A percentile compares a stretch with the other conserved stretches of the same genome.
Conservation (phyloP, 306 rosid genomes). For the Quercus rubra region DNA sequence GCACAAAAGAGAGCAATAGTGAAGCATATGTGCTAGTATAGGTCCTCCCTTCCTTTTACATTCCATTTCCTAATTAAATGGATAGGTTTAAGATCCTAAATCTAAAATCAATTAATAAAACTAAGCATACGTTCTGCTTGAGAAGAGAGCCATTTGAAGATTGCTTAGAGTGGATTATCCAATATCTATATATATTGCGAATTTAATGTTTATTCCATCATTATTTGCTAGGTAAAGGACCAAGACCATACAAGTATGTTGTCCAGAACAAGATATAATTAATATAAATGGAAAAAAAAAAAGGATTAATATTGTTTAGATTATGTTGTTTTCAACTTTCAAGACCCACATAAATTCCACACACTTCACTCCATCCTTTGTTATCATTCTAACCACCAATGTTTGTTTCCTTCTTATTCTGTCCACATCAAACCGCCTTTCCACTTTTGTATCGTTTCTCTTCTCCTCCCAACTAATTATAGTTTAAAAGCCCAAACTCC, state of each 20-base stretch:
- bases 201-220: background rate
- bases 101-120: slow-evolving; percentile 19
- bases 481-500: slow-evolving; percentile 27
- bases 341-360: slow-evolving; percentile 22
- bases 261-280: no score
- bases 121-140: background rate
- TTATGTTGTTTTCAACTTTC: background rate
- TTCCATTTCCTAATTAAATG: slow-evolving; percentile 1
- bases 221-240: no score
- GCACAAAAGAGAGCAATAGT: background rate
- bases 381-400: slow-evolving; percentile 21
- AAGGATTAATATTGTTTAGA: background rate
- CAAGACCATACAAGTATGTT: background rate
- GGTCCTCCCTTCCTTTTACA: slow-evolving; percentile 21
- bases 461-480: background rate
- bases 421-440: slow-evolving; percentile 42
- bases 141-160: no score
- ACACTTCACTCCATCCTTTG: slow-evolving; percentile 28
- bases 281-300: no score
- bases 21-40: slow-evolving; percentile 33
- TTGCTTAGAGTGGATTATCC: no score
- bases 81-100: slow-evolving; percentile 28
- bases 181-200: no score
- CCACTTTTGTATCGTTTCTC: slow-evolving; percentile 4
- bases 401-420: slow-evolving; percentile 8